Evolutionary conservation across 2,329 filamentous ascomycete species (phyloP).

Genomic region (Colletotrichum tanaceti): DNA sequence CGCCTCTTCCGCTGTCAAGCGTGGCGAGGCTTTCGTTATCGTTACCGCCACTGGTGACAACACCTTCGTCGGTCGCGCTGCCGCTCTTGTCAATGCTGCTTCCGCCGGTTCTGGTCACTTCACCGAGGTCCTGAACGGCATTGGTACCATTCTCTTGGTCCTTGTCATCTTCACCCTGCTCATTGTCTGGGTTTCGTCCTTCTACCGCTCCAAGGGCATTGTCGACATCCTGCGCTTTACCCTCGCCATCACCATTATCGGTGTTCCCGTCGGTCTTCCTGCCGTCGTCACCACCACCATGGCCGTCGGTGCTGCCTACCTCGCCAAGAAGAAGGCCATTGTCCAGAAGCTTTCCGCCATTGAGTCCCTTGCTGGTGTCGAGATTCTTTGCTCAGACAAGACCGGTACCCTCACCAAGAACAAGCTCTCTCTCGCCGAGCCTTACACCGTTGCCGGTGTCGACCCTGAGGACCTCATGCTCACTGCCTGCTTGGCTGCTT

Average conservation of each 20-base stretch:
- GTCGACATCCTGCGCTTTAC: conserved; percentile 85
- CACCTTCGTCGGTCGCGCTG: conserved; percentile 90
- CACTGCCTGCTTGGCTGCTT: conserved; percentile 89
- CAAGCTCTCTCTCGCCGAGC: conserved; percentile 88
- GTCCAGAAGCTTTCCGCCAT: conserved; percentile 94
- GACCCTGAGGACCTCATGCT: conserved; percentile 91
- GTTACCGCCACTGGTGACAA: conserved; percentile 88
- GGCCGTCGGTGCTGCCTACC: conserved; percentile 91
- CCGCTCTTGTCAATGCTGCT: conserved; percentile 84
- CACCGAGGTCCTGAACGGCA: conserved; percentile 89
- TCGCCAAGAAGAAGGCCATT: conserved; percentile 92
- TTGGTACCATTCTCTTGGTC: conserved; percentile 82
- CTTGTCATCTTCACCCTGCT: conserved; percentile 85
- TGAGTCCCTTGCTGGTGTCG: conserved; percentile 90
- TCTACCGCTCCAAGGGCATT: conserved; percentile 87
- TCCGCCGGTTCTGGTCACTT: conserved; percentile 83
- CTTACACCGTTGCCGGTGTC: conserved; percentile 84
- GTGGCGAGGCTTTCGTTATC: conserved; percentile 86
- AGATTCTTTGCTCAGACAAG: conserved; percentile 96
- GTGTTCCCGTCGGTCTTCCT: conserved; percentile 92
- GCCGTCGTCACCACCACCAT: conserved; percentile 95
- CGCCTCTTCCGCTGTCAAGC: conserved; percentile 89
- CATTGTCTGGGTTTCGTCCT: conserved; percentile 86
- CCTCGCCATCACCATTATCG: conserved; percentile 88
- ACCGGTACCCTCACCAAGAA: conserved; percentile 95